Evolutionary conservation across 2,329 filamentous ascomycete species (phyloP).

Genomic region (Amphichorda felina): DNA sequence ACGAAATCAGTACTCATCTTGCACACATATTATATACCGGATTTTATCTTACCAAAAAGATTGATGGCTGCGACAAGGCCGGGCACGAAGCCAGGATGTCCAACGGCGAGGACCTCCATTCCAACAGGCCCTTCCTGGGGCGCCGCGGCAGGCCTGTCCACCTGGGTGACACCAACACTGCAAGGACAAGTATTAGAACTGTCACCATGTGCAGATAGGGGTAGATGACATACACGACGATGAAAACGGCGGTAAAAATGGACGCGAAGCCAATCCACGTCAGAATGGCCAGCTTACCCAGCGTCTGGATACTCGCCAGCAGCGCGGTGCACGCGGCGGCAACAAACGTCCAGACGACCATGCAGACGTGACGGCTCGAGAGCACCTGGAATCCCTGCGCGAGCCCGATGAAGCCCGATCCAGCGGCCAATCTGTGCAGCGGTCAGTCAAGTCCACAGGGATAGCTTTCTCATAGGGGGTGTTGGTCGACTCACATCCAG

Average conservation of each 20-base stretch:
- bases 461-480: too few relatives aligned
- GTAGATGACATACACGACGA: slow-evolving; percentile 13
- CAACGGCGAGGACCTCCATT: slow-evolving; percentile 16
- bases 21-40: too few relatives aligned
- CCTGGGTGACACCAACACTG: slow-evolving; percentile 13
- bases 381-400: slow-evolving; percentile 11
- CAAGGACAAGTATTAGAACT: not conserved
- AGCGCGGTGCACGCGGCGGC: slow-evolving; percentile 11
- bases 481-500: slow-evolving; percentile 11
- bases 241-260: slow-evolving; percentile 14
- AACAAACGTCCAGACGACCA: slow-evolving; percentile 10
- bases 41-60: slow-evolving; percentile 13
- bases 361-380: slow-evolving; percentile 9
- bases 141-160: slow-evolving; percentile 6
- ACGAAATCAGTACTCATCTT: too few relatives aligned
- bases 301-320: slow-evolving; percentile 15
- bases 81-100: slow-evolving; percentile 10
- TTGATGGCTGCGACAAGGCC: slow-evolving; percentile 12
- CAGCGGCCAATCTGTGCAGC: slow-evolving; percentile 10
- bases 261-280: slow-evolving; percentile 15
- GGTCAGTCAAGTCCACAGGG: too few relatives aligned
- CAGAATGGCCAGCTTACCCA: slow-evolving; percentile 15
- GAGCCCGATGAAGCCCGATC: slow-evolving; percentile 11
- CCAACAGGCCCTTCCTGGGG: slow-evolving; percentile 10
- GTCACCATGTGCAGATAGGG: not conserved